Evolutionary conservation across 495 filamentous ascomycete species (phyloP).

Genomic region (Cercophora sp.): DNA sequence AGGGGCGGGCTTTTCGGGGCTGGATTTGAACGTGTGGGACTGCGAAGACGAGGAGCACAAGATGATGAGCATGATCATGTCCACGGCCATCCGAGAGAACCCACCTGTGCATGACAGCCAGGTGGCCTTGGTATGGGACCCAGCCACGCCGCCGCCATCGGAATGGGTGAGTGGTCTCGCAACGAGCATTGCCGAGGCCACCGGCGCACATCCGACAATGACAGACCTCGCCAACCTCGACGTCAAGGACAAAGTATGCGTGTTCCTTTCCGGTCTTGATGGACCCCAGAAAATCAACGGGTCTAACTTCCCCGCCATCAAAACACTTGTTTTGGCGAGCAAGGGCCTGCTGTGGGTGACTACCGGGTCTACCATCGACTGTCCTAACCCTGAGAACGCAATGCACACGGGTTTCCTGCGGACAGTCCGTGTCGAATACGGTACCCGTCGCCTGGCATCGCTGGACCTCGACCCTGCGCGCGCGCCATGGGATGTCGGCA

Average conservation of each 20-base stretch:
- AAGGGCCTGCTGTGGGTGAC: conserved; percentile 48
- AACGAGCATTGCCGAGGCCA: conserved; percentile 19
- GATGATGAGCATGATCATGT: too few relatives aligned
- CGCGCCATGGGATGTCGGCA: conserved; percentile 13
- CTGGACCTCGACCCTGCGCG: conserved; percentile 24
- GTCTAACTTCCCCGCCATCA: conserved; percentile 25
- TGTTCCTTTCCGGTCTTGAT: conserved; percentile 34
- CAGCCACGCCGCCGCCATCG: not conserved
- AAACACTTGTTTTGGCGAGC: conserved; percentile 21
- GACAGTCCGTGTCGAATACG: conserved; percentile 29
- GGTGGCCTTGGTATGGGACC: conserved; percentile 20
- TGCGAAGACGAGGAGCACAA: too few relatives aligned
- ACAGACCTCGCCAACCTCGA: conserved; percentile 13
- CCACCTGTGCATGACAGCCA: conserved; percentile 21
- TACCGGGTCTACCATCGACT: conserved; percentile 37
- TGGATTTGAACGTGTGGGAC: too few relatives aligned
- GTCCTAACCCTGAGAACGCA: conserved; percentile 20
- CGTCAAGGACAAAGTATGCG: conserved; percentile 22
- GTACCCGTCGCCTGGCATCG: conserved; percentile 21
- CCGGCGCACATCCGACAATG: conserved; percentile 21
- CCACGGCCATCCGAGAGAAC: too few relatives aligned
- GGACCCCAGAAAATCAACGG: conserved; percentile 21
- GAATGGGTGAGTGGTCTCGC: conserved; percentile 21
- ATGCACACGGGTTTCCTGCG: conserved; percentile 32
- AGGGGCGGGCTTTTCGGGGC: too few relatives aligned